phyloP scores from a whole-genome alignment of 2,329 filamentous ascomycete genomes.

The Venturia carpophila region DNA sequence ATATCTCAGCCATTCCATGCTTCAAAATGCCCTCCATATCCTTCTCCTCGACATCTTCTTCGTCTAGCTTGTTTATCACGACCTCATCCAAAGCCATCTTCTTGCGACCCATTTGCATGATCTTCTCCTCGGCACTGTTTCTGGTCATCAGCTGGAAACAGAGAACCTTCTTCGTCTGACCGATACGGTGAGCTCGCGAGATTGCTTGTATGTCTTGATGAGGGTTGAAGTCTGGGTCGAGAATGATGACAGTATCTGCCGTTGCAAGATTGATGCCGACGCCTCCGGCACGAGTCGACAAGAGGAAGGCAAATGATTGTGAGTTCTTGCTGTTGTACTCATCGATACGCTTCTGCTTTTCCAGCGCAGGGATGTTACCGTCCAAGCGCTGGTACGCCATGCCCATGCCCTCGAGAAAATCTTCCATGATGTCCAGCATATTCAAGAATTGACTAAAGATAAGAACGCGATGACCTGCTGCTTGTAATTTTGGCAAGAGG shows the following conservation, averaged over 20 bases:
- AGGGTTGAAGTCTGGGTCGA: slow-evolving; percentile 95
- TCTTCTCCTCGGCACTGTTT: slow-evolving; percentile 84
- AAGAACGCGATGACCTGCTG: slow-evolving; percentile 79
- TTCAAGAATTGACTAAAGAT: slow-evolving; percentile 94
- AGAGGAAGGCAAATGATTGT: slow-evolving; percentile 75
- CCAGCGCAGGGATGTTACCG: slow-evolving; percentile 68
- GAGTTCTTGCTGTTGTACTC: slow-evolving; percentile 83
- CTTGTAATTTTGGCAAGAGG: slow-evolving; percentile 78
- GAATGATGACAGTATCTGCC: slow-evolving; percentile 94
- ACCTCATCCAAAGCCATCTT: slow-evolving; percentile 96
- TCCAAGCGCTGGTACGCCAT: slow-evolving; percentile 74
- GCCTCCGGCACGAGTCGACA: slow-evolving; percentile 90
- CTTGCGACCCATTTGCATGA: slow-evolving; percentile 88
- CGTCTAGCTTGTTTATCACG: slow-evolving; percentile 84
- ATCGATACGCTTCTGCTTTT: slow-evolving; percentile 93
- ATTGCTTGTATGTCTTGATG: slow-evolving; percentile 96
- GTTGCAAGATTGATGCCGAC: slow-evolving; percentile 97
- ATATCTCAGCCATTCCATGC: slow-evolving; percentile 79
- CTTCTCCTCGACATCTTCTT: slow-evolving; percentile 66
- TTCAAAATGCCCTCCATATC: slow-evolving; percentile 83
- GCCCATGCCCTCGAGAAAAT: slow-evolving; percentile 73
- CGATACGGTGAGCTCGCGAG: slow-evolving; percentile 89
- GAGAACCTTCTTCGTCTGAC: slow-evolving; percentile 90
- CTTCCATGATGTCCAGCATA: slow-evolving; percentile 81
- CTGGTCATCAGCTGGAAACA: slow-evolving; percentile 94